phyloP scores from a whole-genome alignment of 1,139 yeast species.

The Suhomyces bribrorum region DNA sequence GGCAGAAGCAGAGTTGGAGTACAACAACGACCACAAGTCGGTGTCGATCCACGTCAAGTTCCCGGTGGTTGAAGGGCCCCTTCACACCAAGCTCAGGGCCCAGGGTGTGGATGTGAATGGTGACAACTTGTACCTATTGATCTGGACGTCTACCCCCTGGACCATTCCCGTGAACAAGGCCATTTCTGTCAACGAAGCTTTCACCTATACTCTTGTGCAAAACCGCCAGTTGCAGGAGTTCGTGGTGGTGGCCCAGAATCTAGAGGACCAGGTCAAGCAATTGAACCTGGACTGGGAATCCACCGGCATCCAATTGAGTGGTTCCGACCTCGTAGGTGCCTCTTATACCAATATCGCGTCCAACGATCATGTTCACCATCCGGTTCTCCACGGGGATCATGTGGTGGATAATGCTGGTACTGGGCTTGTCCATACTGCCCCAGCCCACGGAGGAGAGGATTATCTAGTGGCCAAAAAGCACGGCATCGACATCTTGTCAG shows the following conservation, averaged over 20 bases:
- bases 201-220: constrained; percentile 58
- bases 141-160: constrained; percentile 99
- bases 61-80: constrained; percentile 38
- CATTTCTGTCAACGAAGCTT: constrained; percentile 63
- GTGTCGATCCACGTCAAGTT: constrained; percentile 72
- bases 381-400: constrained; percentile 77
- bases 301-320: constrained; percentile 29
- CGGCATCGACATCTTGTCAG: constrained; percentile 63
- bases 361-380: constrained; percentile 39
- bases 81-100: constrained; percentile 4
- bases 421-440: constrained; percentile 95
- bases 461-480: constrained; percentile 66
- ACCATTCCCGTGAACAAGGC: constrained; percentile 88
- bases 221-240: constrained; percentile 35
- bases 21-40: constrained; percentile 70
- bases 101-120: constrained; percentile 6
- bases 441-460: constrained; percentile 97
- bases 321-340: constrained; percentile 45
- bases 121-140: constrained; percentile 36
- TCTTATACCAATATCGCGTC: constrained; percentile 61
- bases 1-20: constrained; percentile 95
- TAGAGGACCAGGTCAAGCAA: constrained; percentile 33
- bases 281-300: constrained; percentile 15
- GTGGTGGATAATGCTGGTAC: constrained; percentile 86
- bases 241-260: constrained; percentile 51